phyloP scores from a whole-genome alignment of 1,284 basidiomycete genomes.

The Athelia sp. region DNA sequence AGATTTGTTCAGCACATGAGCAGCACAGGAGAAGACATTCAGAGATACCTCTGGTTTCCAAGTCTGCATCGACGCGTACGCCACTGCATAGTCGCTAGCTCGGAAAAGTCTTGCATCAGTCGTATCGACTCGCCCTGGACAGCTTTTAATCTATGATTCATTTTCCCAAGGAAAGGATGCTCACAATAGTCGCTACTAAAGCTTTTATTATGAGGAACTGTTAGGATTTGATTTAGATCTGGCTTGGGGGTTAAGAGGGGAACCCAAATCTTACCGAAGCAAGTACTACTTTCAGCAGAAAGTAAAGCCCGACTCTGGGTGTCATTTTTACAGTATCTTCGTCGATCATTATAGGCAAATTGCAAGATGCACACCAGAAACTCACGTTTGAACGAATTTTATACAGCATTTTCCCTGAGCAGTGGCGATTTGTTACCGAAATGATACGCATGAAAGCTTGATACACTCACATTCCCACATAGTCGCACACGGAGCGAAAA shows the following conservation, averaged over 20 bases:
- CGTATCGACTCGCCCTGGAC: no score
- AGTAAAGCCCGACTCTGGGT: no score
- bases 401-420: neutral
- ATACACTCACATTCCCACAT: constrained; percentile 31
- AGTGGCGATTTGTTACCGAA: no score
- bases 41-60: neutral
- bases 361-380: neutral
- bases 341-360: neutral
- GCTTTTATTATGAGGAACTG: no score
- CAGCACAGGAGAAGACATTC: neutral
- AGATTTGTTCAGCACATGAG: neutral
- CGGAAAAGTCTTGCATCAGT: neutral
- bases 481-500: constrained; percentile 39
- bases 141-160: no score
- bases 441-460: no score
- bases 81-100: neutral
- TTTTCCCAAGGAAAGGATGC: no score
- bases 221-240: no score
- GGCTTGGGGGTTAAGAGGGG: no score
- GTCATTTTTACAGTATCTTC: neutral
- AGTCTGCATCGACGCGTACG: constrained; percentile 10
- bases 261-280: no score
- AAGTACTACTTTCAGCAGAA: no score
- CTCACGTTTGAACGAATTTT: neutral
- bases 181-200: no score